A percentile compares a stretch with the other conserved stretches of the same genome.
phyloP scores from a whole-genome alignment of 73 alveolate genomes.

The Paramecium octaurelia region DNA sequence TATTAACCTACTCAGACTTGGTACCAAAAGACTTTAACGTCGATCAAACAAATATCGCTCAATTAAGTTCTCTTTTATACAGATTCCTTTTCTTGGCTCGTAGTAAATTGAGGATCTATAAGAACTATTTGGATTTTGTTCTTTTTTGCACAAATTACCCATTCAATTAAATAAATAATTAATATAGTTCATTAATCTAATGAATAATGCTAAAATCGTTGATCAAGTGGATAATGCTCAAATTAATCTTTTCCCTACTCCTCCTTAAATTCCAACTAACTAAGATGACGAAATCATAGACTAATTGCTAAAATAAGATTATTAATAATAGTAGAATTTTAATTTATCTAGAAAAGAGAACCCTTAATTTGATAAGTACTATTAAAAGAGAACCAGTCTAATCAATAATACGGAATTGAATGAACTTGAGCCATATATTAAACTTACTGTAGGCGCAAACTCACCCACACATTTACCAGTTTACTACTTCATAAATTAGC shows the following conservation, averaged over 20 bases:
- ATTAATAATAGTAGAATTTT: no score
- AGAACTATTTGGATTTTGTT: not conserved
- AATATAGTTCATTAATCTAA: not conserved
- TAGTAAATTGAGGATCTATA: not conserved
- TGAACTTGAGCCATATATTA: slow-evolving; percentile 33
- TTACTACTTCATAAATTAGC: slow-evolving; percentile 13
- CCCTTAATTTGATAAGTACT: not conserved
- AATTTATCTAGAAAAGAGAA: not conserved
- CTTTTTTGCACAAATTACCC: not conserved
- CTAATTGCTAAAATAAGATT: no score
- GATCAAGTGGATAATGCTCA: not conserved
- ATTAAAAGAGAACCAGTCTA: not conserved
- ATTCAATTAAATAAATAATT: not conserved
- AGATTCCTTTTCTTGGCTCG: not conserved
- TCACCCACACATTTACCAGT: no score
- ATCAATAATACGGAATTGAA: not conserved
- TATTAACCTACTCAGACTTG: not conserved
- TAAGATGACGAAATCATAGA: not conserved
- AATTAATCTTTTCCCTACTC: no score
- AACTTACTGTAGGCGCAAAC: slow-evolving; percentile 45
- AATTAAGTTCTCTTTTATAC: not conserved
- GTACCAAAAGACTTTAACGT: not conserved
- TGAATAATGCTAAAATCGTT: not conserved
- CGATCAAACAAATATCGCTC: not conserved
- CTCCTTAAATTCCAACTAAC: not conserved